Evolutionary conservation across 768 basidiomycete species (phyloP), one percentile per base, ranked within the genome.

Genomic region (Agaricus blazei): DNA sequence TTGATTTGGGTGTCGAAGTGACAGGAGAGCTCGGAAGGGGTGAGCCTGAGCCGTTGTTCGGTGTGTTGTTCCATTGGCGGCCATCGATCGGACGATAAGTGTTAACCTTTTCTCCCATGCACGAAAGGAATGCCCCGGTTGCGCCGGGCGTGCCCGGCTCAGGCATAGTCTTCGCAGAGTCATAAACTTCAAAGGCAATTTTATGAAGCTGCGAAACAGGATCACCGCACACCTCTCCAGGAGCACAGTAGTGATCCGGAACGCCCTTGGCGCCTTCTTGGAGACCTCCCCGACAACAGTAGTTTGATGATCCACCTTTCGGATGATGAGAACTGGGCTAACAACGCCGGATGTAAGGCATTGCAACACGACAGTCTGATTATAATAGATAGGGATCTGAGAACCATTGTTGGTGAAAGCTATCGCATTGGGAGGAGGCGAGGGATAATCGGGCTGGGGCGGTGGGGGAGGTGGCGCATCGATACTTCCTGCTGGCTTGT

Each of bases 151-250:
- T 87, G 27, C 90, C 90, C 9, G 82, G 81, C 52, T 91, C 87
- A 3, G 88, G 85, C 68, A 82, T 75, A 46, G 78, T 78, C 67
- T 85, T 88, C 61, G 72, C 75, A 9, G 79, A 72, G 63, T 93
- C 92, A 60, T 83, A 92, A 14, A 95, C 90, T 72, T 95, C 93
- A 60, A 95, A 93, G 1, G 93, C 93, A 59, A 97, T 87, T 75
- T 96, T 97, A 75, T 96, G 94, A 54, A 97, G 77, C 65, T 98
- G 95, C 23, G 93, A 93, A 42, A 98, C 94, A 12, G 93, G 88
- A 64, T 98, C 95, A 2, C 93, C 93, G 59, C 90, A 90, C 3
- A 89, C 86, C 69, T 98, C 95, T 26, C 92, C 91, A 5, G 84
- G 82, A 1, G 83, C 70, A 64, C 90, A 93, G 66, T 84, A 91